Evolutionary conservation across 2,329 filamentous ascomycete genomes (phyloP).

Genomic region (Botrytis aclada): DNA sequence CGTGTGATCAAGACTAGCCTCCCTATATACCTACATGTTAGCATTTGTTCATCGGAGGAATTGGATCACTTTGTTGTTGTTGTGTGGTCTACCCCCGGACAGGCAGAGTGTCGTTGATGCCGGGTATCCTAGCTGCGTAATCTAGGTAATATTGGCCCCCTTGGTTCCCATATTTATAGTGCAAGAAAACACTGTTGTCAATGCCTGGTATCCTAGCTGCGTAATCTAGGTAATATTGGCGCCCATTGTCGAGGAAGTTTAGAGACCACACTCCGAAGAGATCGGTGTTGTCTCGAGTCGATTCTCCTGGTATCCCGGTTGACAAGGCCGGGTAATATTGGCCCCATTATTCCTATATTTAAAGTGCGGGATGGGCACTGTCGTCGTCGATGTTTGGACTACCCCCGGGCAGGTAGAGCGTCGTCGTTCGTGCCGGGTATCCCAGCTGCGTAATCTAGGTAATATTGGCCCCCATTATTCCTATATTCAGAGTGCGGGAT

Average conservation of each 20-base stretch:
- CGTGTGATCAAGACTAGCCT: conserved; percentile 7
- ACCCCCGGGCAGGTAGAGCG: too few relatives aligned
- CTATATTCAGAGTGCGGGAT: too few relatives aligned
- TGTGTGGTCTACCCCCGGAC: background rate
- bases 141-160: background rate
- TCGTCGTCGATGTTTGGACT: background rate
- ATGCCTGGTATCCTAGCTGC: background rate
- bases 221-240: background rate
- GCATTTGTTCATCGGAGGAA: background rate
- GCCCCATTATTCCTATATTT: background rate
- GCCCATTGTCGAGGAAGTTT: background rate
- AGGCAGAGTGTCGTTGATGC: background rate
- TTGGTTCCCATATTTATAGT: too few relatives aligned
- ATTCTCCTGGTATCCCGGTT: background rate
- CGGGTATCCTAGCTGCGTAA: background rate
- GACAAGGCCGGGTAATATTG: background rate
- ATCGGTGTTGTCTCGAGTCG: background rate
- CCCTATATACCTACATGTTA: background rate
- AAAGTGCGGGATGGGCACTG: too few relatives aligned
- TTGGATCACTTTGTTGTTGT: background rate
- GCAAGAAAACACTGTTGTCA: background rate
- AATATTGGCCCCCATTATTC: background rate
- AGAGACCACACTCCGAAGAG: background rate
- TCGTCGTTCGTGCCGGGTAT: too few relatives aligned
- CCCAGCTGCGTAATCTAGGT: too few relatives aligned